Evolutionary conservation across 306 rosid species (phyloP), one percentile per base, ranked within the genome.

Genomic region (Ziziphus jujuba): DNA sequence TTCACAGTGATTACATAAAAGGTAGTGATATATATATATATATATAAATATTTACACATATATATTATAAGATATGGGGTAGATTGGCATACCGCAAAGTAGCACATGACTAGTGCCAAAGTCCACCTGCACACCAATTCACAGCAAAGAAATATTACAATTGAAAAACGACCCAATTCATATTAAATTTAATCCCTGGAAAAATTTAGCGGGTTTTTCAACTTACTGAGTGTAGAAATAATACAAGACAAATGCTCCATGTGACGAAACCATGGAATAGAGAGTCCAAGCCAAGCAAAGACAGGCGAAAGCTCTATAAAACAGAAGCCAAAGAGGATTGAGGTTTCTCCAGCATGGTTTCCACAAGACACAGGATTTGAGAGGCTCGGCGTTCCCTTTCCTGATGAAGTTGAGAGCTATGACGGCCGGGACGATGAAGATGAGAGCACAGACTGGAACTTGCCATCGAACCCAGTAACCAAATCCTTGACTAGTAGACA

Each of bases 121-220:
- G 92, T 87, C 96, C 96, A 89, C 85, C 96, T 89, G 86, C 75
- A 72, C 75, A 55, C 56, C 59, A 44, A 60, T 51, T 56, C 52
- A 40, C 44, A 55, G 15, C 34, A 56, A 33, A 13, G 10, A 31
- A 47, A 48, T 44, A 59, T 2, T 24, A 38, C 50, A 8, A 62
- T 74, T 16, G 60, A 48, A 49, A 38, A 53, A 28, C 33, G 58
- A n/a, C 9, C 35, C 36, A 44, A 66, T 54, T 59, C 5, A 11
- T 2, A 21, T 68, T 44, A 53, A 23, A 23, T 44, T 57, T 44
- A 14, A 48, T 40, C 17, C 14, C 11, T 23, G 3, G 15, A 35
- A 56, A 40, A 57, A 28, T 28, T 28, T 2, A 5, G 11, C 5
- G 10, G 12, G n/a, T 36, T 54, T 2, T 16, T 43, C 21, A 64